Conservation (phyloP, 1,139 yeast species). For the Candida albicans region DNA sequence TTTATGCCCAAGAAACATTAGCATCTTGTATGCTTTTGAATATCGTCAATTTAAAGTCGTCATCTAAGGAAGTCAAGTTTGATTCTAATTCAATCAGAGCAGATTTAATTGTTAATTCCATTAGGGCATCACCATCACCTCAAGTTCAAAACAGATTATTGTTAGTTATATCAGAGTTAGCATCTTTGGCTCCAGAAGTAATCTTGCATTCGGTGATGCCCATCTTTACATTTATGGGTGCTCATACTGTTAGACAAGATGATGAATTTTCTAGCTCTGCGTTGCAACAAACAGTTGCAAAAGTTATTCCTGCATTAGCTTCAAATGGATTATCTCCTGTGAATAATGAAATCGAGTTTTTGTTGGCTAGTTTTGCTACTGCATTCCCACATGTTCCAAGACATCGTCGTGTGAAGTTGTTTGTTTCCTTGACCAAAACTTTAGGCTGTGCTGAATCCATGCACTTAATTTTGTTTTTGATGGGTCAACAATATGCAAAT, state of each 20-base stretch:
- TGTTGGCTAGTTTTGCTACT: constrained; percentile 83
- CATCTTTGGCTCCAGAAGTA: constrained; percentile 85
- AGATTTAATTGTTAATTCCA: constrained; percentile 86
- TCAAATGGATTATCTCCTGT: constrained; percentile 53
- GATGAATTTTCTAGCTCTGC: constrained; percentile 93
- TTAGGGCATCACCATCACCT: constrained; percentile 85
- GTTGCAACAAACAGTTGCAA: constrained; percentile 85
- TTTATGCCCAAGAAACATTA: constrained; percentile 86
- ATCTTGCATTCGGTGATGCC: constrained; percentile 98
- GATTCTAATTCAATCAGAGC: constrained; percentile 80
- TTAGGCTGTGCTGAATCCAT: constrained; percentile 69
- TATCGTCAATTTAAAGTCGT: constrained; percentile 52
- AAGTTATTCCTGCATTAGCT: constrained; percentile 89
- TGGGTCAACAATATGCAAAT: constrained; percentile 74
- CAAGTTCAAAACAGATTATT: constrained; percentile 90
- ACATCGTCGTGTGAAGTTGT: constrained; percentile 87
- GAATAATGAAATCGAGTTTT: constrained; percentile 72
- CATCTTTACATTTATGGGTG: constrained; percentile 98
- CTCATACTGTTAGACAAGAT: constrained; percentile 94
- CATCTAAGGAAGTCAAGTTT: constrained; percentile 26
- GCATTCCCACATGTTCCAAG: constrained; percentile 96
- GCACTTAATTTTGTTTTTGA: constrained; percentile 70
- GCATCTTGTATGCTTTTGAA: constrained; percentile 82
- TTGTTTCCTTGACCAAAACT: constrained; percentile 74
- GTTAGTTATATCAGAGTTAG: constrained; percentile 83